Conservation (phyloP, 106 monocot species). For the Ottelia alismoides region DNA sequence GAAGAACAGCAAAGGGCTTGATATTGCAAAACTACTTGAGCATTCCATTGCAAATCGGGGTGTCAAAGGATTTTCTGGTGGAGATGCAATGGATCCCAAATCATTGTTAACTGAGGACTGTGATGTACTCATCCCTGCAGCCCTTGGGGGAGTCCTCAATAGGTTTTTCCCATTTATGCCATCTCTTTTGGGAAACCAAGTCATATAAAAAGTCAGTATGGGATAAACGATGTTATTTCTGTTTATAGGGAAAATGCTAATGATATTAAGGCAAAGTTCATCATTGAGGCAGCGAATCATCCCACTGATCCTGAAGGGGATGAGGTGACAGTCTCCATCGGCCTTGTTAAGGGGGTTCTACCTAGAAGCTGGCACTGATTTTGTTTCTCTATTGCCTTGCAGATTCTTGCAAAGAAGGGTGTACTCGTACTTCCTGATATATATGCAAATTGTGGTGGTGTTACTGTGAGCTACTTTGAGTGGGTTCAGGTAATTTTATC, state of each 20-base stretch:
- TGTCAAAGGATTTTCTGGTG: constrained; percentile 11
- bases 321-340: too few relatives aligned
- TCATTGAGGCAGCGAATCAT: too few relatives aligned
- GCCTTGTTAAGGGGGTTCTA: too few relatives aligned
- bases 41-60: constrained; percentile 5
- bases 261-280: too few relatives aligned
- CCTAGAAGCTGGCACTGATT: too few relatives aligned
- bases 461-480: constrained; percentile 74
- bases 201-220: too few relatives aligned
- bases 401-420: constrained; percentile 67
- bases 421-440: constrained; percentile 60
- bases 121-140: constrained; percentile 16
- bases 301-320: constrained; percentile 72
- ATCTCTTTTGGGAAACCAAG: too few relatives aligned
- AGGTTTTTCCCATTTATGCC: background rate
- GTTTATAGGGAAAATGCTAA: background rate
- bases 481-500: constrained; percentile 61
- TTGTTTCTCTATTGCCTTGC: too few relatives aligned
- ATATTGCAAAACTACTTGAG: constrained; percentile 8
- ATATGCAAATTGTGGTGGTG: constrained; percentile 60
- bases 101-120: constrained; percentile 11
- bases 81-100: constrained; percentile 10
- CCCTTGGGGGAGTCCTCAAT: constrained; percentile 13
- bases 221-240: too few relatives aligned
- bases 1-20: constrained; percentile 11